These are phyloP conservation scores for Xylaria sp. DNA, from an alignment of 2,329 filamentous ascomycete species.

Conservation along the genomic window DNA sequence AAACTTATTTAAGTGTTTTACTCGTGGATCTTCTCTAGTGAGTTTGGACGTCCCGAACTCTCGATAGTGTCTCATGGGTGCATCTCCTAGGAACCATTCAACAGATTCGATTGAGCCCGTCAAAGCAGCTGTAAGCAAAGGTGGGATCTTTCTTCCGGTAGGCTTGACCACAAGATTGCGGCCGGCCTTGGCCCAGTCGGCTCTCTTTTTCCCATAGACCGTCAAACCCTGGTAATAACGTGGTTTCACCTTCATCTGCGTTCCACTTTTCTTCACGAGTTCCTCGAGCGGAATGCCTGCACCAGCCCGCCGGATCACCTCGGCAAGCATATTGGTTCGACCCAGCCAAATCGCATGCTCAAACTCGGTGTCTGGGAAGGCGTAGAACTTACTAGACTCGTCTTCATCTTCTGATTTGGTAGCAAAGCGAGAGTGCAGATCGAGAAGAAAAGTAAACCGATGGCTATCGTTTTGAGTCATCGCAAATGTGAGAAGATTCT, in stretches of 20 bases:
- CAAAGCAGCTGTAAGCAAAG: conserved; percentile 68
- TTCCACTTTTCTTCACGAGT: conserved; percentile 72
- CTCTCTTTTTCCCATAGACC: conserved; percentile 63
- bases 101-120: conserved; percentile 71
- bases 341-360: conserved; percentile 57
- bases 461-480: conserved; percentile 63
- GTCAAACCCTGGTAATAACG: conserved; percentile 80
- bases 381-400: conserved; percentile 51
- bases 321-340: conserved; percentile 66
- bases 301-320: conserved; percentile 73
- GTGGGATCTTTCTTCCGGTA: conserved; percentile 61
- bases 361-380: conserved; percentile 56
- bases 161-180: conserved; percentile 56
- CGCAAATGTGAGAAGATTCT: conserved; percentile 56
- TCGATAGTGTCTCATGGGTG: conserved; percentile 72
- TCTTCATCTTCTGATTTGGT: conserved; percentile 49
- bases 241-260: conserved; percentile 71
- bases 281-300: conserved; percentile 75
- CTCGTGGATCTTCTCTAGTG: conserved; percentile 68
- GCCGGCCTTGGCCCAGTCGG: conserved; percentile 77
- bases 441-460: conserved; percentile 67
- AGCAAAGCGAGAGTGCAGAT: conserved; percentile 60
- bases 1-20: conserved; percentile 69
- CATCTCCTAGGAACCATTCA: conserved; percentile 81
- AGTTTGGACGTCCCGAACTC: conserved; percentile 71